Percentiles rank a stretch among this genome's conserved stretches.
Conservation (phyloP, 768 basidiomycete species). For the Phylloporus scabripes region DNA sequence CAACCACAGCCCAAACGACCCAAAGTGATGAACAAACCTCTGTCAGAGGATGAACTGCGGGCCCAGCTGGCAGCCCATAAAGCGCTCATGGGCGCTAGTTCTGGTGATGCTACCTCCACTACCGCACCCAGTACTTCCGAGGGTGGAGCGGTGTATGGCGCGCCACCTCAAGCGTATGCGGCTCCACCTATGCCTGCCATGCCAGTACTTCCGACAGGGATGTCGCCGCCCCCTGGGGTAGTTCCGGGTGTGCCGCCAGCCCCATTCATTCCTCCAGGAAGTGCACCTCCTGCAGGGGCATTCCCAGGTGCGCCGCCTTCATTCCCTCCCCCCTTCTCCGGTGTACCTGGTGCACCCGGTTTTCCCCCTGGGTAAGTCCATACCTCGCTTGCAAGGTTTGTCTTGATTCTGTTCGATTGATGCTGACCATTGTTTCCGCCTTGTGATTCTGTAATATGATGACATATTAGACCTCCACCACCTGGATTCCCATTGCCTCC, state of each 20-base stretch:
- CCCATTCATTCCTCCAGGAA: slow-evolving; percentile 35
- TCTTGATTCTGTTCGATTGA: slow-evolving; percentile 11
- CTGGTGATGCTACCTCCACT: slow-evolving; percentile 30
- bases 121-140: slow-evolving; percentile 35
- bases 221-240: slow-evolving; percentile 36
- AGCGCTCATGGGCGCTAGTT: slow-evolving; percentile 74
- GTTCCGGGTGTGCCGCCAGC: slow-evolving; percentile 42
- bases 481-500: slow-evolving; percentile 53
- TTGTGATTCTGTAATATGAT: slow-evolving; percentile 8
- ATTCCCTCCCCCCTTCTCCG: slow-evolving; percentile 38
- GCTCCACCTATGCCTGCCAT: slow-evolving; percentile 34
- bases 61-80: slow-evolving; percentile 87
- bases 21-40: slow-evolving; percentile 67
- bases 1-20: slow-evolving; percentile 79
- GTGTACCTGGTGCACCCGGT: slow-evolving; percentile 42
- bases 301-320: slow-evolving; percentile 35
- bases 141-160: slow-evolving; percentile 59
- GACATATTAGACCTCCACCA: slow-evolving; percentile 38
- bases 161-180: slow-evolving; percentile 67
- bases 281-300: slow-evolving; percentile 33
- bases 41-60: slow-evolving; percentile 79
- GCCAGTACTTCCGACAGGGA: slow-evolving; percentile 22
- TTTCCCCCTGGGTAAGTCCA: slow-evolving; percentile 53
- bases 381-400: slow-evolving; percentile 10
- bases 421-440: slow-evolving; percentile 16